A percentile compares a stretch with the other conserved stretches of the same genome.
Conservation (phyloP, 805 yeast genomes). For the Hagleromyces aurorensis region DNA sequence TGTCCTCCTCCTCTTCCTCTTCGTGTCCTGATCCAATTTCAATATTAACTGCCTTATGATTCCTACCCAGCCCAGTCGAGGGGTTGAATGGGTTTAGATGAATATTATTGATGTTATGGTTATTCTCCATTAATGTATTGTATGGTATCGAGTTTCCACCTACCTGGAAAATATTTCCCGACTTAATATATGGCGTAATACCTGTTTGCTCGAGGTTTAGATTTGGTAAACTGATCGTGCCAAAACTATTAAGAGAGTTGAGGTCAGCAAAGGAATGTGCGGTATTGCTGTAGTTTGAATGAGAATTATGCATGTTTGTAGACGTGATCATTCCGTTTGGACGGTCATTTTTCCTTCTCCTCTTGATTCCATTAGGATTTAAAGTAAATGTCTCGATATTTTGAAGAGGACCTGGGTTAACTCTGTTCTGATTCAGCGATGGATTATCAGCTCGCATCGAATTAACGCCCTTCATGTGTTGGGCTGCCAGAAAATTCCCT, state of each 20-base stretch:
- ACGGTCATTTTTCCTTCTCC: slow-evolving; percentile 13
- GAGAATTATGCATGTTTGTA: slow-evolving; percentile 2
- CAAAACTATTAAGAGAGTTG: slow-evolving; percentile 11
- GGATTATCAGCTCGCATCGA: too few species aligned
- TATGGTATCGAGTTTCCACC: too few species aligned
- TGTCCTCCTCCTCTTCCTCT: slow-evolving; percentile 6
- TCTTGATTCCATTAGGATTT: slow-evolving; percentile 30
- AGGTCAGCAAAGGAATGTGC: slow-evolving; percentile 11
- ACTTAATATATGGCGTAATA: slow-evolving; percentile 10
- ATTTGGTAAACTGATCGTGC: slow-evolving; percentile 18
- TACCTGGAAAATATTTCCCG: too few species aligned
- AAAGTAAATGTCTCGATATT: slow-evolving; percentile 18
- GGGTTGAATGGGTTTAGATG: background rate
- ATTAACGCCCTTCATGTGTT: too few species aligned
- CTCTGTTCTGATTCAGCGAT: too few species aligned
- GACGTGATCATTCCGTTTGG: background rate
- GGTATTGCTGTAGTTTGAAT: slow-evolving; percentile 9
- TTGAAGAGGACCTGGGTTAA: slow-evolving; percentile 4
- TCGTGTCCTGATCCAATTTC: slow-evolving; percentile 11
- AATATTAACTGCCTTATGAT: slow-evolving; percentile 9
- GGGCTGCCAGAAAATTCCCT: too few species aligned
- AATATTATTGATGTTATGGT: background rate
- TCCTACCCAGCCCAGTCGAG: slow-evolving; percentile 1
- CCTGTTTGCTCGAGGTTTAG: slow-evolving; percentile 16
- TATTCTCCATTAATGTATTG: too few species aligned